These are phyloP conservation scores for Cicer chorassanicum DNA, from an alignment of 306 rosid genomes.

Conservation along the genomic window DNA sequence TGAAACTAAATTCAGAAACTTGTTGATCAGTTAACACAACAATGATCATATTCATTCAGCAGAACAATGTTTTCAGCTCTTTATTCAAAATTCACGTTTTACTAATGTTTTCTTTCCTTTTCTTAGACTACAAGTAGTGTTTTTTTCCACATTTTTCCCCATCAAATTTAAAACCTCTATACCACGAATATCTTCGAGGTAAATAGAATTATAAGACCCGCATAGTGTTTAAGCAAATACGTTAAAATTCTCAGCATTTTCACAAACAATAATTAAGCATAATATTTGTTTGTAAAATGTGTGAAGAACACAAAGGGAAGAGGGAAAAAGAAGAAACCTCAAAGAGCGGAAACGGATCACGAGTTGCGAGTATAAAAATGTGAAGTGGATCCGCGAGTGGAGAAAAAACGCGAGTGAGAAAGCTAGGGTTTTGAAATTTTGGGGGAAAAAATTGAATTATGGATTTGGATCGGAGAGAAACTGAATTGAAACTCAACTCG, in stretches of 20 bases:
- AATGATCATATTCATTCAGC: neutral
- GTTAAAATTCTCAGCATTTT: constrained; percentile 12
- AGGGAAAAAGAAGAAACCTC: constrained; percentile 38
- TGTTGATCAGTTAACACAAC: constrained; percentile 22
- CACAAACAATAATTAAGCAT: constrained; percentile 24
- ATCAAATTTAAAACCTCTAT: constrained; percentile 8
- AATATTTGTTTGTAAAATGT: neutral
- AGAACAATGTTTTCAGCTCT: constrained; percentile 14
- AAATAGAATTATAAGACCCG: constrained; percentile 30
- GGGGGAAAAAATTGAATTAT: constrained; percentile 46
- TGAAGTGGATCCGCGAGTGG: constrained; percentile 54
- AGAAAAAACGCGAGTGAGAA: constrained; percentile 56
- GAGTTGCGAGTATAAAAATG: constrained; percentile 39
- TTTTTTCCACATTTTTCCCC: neutral
- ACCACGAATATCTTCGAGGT: constrained; percentile 3
- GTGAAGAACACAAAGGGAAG: neutral
- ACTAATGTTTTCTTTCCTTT: constrained; percentile 7
- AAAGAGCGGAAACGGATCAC: constrained; percentile 45
- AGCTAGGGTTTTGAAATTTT: constrained; percentile 54
- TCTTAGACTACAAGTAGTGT: constrained; percentile 34
- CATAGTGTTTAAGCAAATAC: neutral
- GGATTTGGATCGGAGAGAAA: constrained; percentile 48
- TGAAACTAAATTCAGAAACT: constrained; percentile 16
- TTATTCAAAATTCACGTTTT: constrained; percentile 17
- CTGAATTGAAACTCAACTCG: constrained; percentile 48